Evolutionary conservation across 2,329 filamentous ascomycete genomes (phyloP), one percentile per base, ranked within the genome.

Genomic region (Incumbomyces delicatus): DNA sequence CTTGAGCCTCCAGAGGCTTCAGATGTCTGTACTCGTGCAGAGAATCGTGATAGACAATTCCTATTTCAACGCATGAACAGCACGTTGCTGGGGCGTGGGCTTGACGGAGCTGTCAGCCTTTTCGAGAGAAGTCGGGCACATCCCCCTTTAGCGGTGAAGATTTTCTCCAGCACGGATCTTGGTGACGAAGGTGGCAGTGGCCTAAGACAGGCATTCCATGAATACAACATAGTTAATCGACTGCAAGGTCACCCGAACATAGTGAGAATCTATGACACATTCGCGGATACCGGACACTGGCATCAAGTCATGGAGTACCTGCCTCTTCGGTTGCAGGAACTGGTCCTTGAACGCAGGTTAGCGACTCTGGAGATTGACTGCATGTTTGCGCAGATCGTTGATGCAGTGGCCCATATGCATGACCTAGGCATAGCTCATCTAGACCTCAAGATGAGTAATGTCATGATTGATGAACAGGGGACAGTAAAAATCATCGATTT

Each of bases 401-500:
- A 32, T 17, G 41, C 16, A 6, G 31, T 36, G 17, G 31, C 6
- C 11, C 22, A 44, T 17, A 44, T 44, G 41, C 41, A 35, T 18
- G 17, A 31, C 14, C 29, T 37, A 6, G 41, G 41, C 29, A 29
- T 44, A 16, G 31, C 41, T 13, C 41, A 44, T 29, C 22, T 32
- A 6, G 41, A 44, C 22, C 31, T 44, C 10, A 44, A 35, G 31
- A 44, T 44, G 41, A 35, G 33, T 35, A 44, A 44, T 35, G 30
- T 36, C 41, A 32, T 44, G 17, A 20, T 44, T 22, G 41, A 29
- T 7, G 41, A 44, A 11, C 8, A 34, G 14, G 41, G 41, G 16
- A 44, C 17, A n/a, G 41, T 18, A 44, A 44, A 36, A 18, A 29
- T 44, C 14, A 44, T 44, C 41, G 31, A 44, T 36, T 44, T 44